phyloP scores from a whole-genome alignment of 352 stramenopile species.

The Pythium oligandrum region DNA sequence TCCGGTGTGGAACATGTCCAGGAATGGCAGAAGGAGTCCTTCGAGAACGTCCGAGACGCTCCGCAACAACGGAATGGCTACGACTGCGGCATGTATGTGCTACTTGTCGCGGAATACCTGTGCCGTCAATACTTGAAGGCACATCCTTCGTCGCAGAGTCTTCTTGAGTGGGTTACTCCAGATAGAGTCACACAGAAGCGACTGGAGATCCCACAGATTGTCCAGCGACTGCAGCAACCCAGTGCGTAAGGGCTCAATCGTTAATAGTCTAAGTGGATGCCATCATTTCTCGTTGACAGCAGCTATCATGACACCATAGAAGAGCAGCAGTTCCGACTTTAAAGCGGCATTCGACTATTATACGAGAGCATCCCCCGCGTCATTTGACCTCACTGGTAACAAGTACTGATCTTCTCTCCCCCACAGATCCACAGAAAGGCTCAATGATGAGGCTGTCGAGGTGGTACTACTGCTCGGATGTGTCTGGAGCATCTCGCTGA shows the following conservation, averaged over 20 bases:
- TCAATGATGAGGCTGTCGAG: too few species aligned
- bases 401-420: too few species aligned
- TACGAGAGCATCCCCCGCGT: too few species aligned
- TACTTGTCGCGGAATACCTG: slow-evolving; percentile 61
- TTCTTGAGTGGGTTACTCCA: slow-evolving; percentile 51
- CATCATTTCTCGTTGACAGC: too few species aligned
- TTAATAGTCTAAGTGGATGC: too few species aligned
- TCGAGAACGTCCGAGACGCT: slow-evolving; percentile 23
- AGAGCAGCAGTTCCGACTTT: too few species aligned
- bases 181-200: slow-evolving; percentile 42
- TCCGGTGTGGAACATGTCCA: slow-evolving; percentile 4
- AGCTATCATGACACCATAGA: too few species aligned
- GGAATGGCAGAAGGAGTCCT: slow-evolving; percentile 3
- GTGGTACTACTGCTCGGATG: too few species aligned
- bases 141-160: background rate
- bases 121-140: slow-evolving; percentile 22
- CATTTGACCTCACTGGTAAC: too few species aligned
- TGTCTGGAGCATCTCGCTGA: slow-evolving; percentile 21
- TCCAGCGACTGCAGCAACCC: slow-evolving; percentile 10
- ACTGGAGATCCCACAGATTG: slow-evolving; percentile 32
- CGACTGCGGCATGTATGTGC: slow-evolving; percentile 81
- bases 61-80: slow-evolving; percentile 77
- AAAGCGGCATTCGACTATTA: too few species aligned
- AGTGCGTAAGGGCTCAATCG: too few species aligned
- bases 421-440: too few species aligned